A percentile compares a stretch with the other conserved stretches of the same genome.
phyloP scores from a whole-genome alignment of 257 asterid species.

The Salvia splendens region DNA sequence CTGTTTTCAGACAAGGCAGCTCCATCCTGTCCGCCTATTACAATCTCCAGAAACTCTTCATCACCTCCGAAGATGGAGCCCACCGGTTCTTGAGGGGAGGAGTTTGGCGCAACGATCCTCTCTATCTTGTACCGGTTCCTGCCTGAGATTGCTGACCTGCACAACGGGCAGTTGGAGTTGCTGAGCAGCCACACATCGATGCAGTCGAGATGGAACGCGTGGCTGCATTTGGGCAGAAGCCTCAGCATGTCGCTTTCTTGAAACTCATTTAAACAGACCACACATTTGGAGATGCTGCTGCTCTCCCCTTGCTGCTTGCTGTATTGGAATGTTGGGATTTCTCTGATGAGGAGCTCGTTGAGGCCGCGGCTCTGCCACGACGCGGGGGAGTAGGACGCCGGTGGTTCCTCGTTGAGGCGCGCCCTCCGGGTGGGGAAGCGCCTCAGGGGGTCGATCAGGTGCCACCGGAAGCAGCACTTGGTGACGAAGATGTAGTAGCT shows the following conservation, averaged over 20 bases:
- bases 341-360: conserved; percentile 59
- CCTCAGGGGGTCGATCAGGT: conserved; percentile 58
- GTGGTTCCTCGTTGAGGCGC: conserved; percentile 37
- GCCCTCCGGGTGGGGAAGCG: conserved; percentile 46
- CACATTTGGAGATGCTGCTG: conserved; percentile 53
- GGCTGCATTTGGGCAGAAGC: conserved; percentile 73
- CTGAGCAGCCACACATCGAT: conserved; percentile 73
- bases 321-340: conserved; percentile 66
- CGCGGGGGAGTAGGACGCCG: conserved; percentile 50
- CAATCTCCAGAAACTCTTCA: conserved; percentile 58
- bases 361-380: conserved; percentile 67
- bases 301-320: conserved; percentile 34
- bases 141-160: conserved; percentile 73
- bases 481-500: conserved; percentile 71
- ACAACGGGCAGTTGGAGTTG: conserved; percentile 77
- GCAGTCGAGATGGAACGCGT: conserved; percentile 80
- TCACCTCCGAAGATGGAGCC: conserved; percentile 42
- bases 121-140: conserved; percentile 38
- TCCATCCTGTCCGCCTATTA: conserved; percentile 36
- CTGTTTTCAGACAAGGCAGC: conserved; percentile 5
- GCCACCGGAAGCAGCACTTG: conserved; percentile 76
- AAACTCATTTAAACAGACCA: conserved; percentile 70
- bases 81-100: conserved; percentile 67
- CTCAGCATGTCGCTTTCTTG: conserved; percentile 62
- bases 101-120: conserved; percentile 58